Base-by-base conservation (phyloP, 768 basidiomycete genomes). In the Infundibulicybe gibba region DNA sequence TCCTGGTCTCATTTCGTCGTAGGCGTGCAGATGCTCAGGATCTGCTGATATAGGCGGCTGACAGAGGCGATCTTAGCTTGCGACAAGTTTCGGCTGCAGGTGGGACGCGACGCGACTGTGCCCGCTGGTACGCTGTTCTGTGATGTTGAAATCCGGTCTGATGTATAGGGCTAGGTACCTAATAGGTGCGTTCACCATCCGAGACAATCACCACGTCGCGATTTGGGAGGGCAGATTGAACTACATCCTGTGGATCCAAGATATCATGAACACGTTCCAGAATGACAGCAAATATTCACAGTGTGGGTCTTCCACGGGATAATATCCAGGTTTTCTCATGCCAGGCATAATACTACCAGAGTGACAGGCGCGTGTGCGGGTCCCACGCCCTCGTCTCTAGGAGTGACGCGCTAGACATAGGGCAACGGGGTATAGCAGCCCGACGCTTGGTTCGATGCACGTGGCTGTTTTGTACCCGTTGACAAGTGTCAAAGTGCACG, bases 181-280 rank as follows among this genome's bases (percentile, higher is more conserved):
- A 89, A 89, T 52, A 76, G 87, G 86, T 85, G 43, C 12, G 41
- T 25, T 48, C 40, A 15, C 30, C 40, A 14, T 31, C 21, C 6
- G 25, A 32, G 25, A 12, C 2, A 6, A 2, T 16, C 25, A 12
- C 8, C 25, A 15, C 43, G 17, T 15, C 12, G 13, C 16, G 10
- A 44, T 37, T 39, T n/a, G 30, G 25, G 2, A 39, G 35, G 10
- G 13, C 52, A 92, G 93, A 54, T 62, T 94, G 38, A 93, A 97
- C 61, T 97, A 97, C 56, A 70, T 95, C 5, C 73, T 93, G 5
- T 90, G 89, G 89, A 68, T 91, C 17, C 81, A 90, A 65, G 87
- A 91, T 56, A 71, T 92, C 40, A 49, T 86, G 5, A 52, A 60
- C 16, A 64, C 66, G 3, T 60, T 68, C 30, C 41, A 49, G 44